phyloP scores from a whole-genome alignment of 2,329 filamentous ascomycete genomes.

The Trichoderma brevicompactum region DNA sequence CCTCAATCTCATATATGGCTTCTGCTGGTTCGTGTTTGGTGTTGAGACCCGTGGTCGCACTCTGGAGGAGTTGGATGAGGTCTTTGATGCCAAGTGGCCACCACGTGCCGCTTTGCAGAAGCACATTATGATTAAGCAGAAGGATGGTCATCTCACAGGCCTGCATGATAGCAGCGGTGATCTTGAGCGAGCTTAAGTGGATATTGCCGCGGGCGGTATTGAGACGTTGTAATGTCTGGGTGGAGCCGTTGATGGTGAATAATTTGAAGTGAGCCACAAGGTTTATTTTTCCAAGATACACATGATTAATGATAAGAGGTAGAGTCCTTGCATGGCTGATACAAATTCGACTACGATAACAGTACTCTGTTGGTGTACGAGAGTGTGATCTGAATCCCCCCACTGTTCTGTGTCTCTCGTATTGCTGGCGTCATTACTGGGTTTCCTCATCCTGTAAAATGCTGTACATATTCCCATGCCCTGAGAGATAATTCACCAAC shows the following conservation, averaged over 20 bases:
- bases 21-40: constrained; percentile 39
- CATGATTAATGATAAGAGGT: constrained; percentile 13
- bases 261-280: neutral
- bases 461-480: constrained; percentile 45
- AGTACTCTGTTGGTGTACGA: too few relatives aligned
- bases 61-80: constrained; percentile 52
- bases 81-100: constrained; percentile 45
- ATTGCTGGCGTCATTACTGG: neutral
- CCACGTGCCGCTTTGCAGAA: constrained; percentile 45
- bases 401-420: neutral
- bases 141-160: constrained; percentile 33
- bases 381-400: too few relatives aligned
- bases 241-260: neutral
- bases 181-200: neutral
- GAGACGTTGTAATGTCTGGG: neutral
- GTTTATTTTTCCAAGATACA: neutral
- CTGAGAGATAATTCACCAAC: constrained; percentile 41
- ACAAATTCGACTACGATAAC: neutral
- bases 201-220: neutral
- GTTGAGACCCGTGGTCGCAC: constrained; percentile 42
- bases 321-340: neutral
- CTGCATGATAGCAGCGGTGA: constrained; percentile 15
- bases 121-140: constrained; percentile 37
- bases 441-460: constrained; percentile 6
- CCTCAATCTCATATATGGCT: constrained; percentile 38